Percentiles rank a stretch among this genome's conserved stretches.
Evolutionary conservation across 257 asterid species (phyloP).

Genomic region (Primulina eburnea): DNA sequence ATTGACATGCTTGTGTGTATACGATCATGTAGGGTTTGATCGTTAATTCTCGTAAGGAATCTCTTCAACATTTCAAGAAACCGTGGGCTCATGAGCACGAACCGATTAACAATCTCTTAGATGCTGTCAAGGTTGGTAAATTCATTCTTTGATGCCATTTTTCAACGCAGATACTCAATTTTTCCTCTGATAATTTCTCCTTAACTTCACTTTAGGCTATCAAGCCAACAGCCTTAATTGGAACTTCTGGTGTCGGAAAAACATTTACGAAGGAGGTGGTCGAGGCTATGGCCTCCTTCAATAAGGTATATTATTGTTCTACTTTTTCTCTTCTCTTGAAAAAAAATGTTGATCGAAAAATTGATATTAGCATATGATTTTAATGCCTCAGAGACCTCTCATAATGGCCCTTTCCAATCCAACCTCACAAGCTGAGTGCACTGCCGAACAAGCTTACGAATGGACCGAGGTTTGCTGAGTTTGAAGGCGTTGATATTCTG

Average conservation of each 20-base stretch:
- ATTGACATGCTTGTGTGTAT: slow-evolving; percentile 5
- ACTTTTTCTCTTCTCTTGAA: neutral
- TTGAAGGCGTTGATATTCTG: neutral
- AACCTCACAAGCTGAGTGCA: slow-evolving; percentile 96
- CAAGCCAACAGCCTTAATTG: slow-evolving; percentile 83
- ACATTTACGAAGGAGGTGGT: slow-evolving; percentile 83
- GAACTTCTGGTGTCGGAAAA: slow-evolving; percentile 92
- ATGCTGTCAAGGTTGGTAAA: slow-evolving; percentile 75
- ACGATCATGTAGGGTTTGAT: slow-evolving; percentile 63
- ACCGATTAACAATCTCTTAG: slow-evolving; percentile 63
- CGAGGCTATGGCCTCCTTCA: slow-evolving; percentile 76
- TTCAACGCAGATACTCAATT: neutral
- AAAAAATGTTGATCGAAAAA: neutral
- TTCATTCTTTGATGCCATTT: neutral
- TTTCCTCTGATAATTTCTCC: slow-evolving; percentile 7
- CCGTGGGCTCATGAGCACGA: slow-evolving; percentile 96
- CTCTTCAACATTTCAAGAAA: slow-evolving; percentile 88
- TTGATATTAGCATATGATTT: neutral
- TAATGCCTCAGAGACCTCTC: slow-evolving; percentile 69
- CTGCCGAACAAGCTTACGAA: slow-evolving; percentile 90
- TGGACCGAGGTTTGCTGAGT: slow-evolving; percentile 73
- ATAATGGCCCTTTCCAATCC: slow-evolving; percentile 97
- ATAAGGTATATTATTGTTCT: slow-evolving; percentile 43
- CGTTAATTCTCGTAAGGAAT: slow-evolving; percentile 67
- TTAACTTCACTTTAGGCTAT: slow-evolving; percentile 47